phyloP scores from a whole-genome alignment of 441 rosid species.

The Iberis amara region DNA sequence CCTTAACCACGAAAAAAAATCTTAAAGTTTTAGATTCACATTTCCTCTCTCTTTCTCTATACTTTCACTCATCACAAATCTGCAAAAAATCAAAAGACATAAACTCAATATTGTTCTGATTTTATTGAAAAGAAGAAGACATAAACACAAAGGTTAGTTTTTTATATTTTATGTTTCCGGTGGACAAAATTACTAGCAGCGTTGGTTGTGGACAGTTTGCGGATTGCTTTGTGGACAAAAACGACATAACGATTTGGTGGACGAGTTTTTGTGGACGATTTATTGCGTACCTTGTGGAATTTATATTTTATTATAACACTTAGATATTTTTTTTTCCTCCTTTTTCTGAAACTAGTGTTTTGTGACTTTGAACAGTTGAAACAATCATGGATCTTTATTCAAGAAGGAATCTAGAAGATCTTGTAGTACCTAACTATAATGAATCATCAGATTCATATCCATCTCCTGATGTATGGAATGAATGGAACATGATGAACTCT shows the following conservation, averaged over 20 bases:
- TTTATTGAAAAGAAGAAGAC: neutral
- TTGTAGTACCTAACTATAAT: conserved; percentile 54
- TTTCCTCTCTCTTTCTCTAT: neutral
- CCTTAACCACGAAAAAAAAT: conserved; percentile 25
- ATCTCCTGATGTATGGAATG: conserved; percentile 49
- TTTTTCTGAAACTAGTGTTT: too few relatives aligned
- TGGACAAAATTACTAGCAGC: too few relatives aligned
- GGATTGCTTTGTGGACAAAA: too few relatives aligned
- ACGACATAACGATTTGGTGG: too few relatives aligned
- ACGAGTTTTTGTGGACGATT: too few relatives aligned
- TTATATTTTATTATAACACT: too few relatives aligned
- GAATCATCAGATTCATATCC: conserved; percentile 37
- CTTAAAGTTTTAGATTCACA: too few relatives aligned
- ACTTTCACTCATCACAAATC: conserved; percentile 22
- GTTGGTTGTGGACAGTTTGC: too few relatives aligned
- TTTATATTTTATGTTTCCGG: too few relatives aligned
- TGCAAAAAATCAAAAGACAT: conserved; percentile 8
- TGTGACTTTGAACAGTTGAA: conserved; percentile 24
- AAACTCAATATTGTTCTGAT: conserved; percentile 2
- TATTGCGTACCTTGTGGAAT: too few relatives aligned
- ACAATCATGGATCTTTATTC: conserved; percentile 52
- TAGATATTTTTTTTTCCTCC: too few relatives aligned
- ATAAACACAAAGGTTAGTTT: conserved; percentile 13
- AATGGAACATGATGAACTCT: conserved; percentile 38
- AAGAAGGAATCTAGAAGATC: conserved; percentile 40